Percentiles rank a stretch among this genome's conserved stretches.
Evolutionary conservation across 2,329 filamentous ascomycete genomes (phyloP).

Genomic region (Trichoderma sp.): DNA sequence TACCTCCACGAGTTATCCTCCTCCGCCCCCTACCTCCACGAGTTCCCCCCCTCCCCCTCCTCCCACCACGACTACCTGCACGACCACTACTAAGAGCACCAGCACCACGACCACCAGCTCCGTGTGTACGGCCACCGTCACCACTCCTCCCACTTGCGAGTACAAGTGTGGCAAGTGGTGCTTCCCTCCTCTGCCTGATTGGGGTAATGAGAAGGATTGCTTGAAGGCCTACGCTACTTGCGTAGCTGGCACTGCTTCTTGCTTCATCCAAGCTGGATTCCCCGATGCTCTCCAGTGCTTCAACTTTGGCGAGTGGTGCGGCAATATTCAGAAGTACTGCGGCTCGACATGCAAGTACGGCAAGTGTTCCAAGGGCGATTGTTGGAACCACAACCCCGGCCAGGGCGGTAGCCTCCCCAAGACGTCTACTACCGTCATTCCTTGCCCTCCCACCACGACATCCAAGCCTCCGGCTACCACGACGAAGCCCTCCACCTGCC

Average conservation of each 20-base stretch:
- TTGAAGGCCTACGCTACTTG: conserved; percentile 43
- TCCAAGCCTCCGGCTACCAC: conserved; percentile 31
- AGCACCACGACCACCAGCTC: conserved; percentile 34
- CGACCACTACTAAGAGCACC: conserved; percentile 26
- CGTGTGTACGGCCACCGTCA: conserved; percentile 48
- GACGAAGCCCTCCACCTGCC: conserved; percentile 35
- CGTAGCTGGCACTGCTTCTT: conserved; percentile 46
- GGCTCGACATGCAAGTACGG: conserved; percentile 34
- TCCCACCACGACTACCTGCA: conserved; percentile 26
- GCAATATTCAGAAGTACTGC: conserved; percentile 46
- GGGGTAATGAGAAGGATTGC: conserved; percentile 43
- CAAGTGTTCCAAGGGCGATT: conserved; percentile 43
- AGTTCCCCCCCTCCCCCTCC: neutral
- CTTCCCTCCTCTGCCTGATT: conserved; percentile 48
- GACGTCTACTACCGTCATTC: conserved; percentile 36
- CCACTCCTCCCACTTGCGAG: conserved; percentile 48
- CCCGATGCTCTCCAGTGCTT: conserved; percentile 50
- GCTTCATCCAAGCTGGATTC: conserved; percentile 51
- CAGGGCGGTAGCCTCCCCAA: conserved; percentile 25
- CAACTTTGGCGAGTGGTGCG: conserved; percentile 50
- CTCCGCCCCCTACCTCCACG: neutral
- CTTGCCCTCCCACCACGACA: conserved; percentile 35
- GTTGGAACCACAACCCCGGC: conserved; percentile 36
- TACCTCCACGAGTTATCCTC: neutral
- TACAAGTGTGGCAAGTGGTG: conserved; percentile 56